Conservation (phyloP, 202 grass and related monocot species). For the Cymbopogon flexuosus region DNA sequence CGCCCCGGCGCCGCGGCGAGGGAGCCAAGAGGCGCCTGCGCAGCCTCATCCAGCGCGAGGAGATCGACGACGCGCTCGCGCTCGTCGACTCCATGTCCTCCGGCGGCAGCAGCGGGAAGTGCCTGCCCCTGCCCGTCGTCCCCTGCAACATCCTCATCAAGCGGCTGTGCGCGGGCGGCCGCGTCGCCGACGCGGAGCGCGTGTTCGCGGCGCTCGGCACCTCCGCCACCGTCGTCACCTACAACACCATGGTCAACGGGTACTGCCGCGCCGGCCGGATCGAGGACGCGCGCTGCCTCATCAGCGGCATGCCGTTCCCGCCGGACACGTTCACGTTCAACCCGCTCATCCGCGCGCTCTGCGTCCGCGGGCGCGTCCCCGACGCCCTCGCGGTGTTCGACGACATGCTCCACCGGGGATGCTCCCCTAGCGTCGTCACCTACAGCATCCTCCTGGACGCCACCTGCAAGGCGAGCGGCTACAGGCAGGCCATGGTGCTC, state of each 20-base stretch:
- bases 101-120: neutral
- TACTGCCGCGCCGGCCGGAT: conserved; percentile 46
- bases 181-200: conserved; percentile 33
- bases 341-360: conserved; percentile 44
- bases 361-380: conserved; percentile 35
- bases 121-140: conserved; percentile 1
- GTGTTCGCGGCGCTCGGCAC: conserved; percentile 39
- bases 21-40: conserved; percentile 35
- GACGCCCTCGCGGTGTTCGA: conserved; percentile 46
- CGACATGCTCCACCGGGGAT: conserved; percentile 40
- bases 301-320: conserved; percentile 39
- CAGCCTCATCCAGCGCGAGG: conserved; percentile 37
- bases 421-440: conserved; percentile 49
- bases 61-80: conserved; percentile 28
- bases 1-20: neutral
- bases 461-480: conserved; percentile 43
- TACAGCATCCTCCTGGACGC: conserved; percentile 58
- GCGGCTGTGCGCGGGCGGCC: conserved; percentile 43
- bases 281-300: conserved; percentile 39
- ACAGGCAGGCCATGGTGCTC: conserved; percentile 40
- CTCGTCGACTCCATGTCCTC: conserved; percentile 29
- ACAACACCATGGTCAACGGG: conserved; percentile 56
- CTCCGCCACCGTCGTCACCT: conserved; percentile 49
- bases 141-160: conserved; percentile 55
- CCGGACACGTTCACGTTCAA: conserved; percentile 60